Evolutionary conservation across 176 grass and related monocot species (phyloP), one percentile per base, ranked within the genome.

Genomic region (Tuctoria greenei): DNA sequence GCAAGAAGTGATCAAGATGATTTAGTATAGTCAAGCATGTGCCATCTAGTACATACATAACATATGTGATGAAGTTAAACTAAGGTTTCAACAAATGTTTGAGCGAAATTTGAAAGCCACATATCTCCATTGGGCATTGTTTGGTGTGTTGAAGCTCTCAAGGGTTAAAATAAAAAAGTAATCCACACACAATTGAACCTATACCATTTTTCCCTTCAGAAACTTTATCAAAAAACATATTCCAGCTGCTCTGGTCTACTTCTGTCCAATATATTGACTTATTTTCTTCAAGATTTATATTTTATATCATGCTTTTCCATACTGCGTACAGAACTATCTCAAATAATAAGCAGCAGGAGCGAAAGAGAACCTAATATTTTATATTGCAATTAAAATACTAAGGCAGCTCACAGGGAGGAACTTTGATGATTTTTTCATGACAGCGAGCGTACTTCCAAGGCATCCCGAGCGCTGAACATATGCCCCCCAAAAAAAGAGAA

Each of bases 351-450:
- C 54, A 57, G n/a, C 21, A 68, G 1, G 7, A 18, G 11, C 15
- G 56, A 39, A 72, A 64, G 25, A 60, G 17, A 38, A 36, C 20
- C 12, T 46, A 62, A 61, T 61, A n/a, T 18, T 21, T 21, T 4
- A 54, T 54, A 21, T 18, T 41, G 36, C 13, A 61, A 28, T 28
- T 27, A 62, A 52, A 56, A 77, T 37, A 24, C 56, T 77, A 61
- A 75, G 9, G 8, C 18, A 64, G 89, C 90, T 90, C 59, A 97
- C 93, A 45, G 90, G 90, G 40, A 97, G 90, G 57, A 88, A 90
- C 58, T 97, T 97, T 18, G 90, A 97, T 69, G 87, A 88, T 58
- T 93, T 97, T 61, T 97, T 97, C 93, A 97, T 97, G 27, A 97
- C 93, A 82, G 93, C 93, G 7, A 97, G 83, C 13, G 93, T 49